phyloP scores from a whole-genome alignment of 106 monocot genomes.

The Vanilla planifolia region DNA sequence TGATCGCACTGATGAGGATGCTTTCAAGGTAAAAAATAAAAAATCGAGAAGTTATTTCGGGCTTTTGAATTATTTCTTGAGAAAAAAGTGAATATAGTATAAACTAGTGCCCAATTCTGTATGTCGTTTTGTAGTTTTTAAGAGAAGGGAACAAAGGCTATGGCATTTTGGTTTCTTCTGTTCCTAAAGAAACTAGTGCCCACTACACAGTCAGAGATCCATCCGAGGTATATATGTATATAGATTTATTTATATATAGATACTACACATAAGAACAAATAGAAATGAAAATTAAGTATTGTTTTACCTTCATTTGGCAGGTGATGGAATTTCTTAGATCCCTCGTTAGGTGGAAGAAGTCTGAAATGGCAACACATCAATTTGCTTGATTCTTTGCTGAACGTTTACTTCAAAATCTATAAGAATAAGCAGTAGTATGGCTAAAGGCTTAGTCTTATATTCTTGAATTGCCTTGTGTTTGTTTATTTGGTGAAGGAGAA shows the following conservation, averaged over 20 bases:
- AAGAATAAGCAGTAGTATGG: too few relatives aligned
- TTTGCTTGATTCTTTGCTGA: background rate
- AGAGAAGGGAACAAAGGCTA: slow-evolving; percentile 43
- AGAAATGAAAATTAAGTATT: too few relatives aligned
- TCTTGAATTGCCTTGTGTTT: too few relatives aligned
- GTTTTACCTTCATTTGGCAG: slow-evolving; percentile 21
- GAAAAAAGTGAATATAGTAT: too few relatives aligned
- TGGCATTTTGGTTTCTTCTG: slow-evolving; percentile 78
- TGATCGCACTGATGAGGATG: slow-evolving; percentile 87
- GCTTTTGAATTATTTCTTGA: background rate
- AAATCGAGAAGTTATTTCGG: too few relatives aligned
- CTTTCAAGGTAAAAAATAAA: slow-evolving; percentile 54
- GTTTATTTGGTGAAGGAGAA: too few relatives aligned
- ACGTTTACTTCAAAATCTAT: background rate
- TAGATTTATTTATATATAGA: background rate
- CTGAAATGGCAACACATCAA: slow-evolving; percentile 10
- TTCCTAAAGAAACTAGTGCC: slow-evolving; percentile 66
- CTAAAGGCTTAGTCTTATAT: too few relatives aligned
- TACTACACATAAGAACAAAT: background rate
- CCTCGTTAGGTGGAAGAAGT: slow-evolving; percentile 59
- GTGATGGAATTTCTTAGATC: slow-evolving; percentile 69
- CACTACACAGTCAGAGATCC: slow-evolving; percentile 73
- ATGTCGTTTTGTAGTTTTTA: slow-evolving; percentile 31
- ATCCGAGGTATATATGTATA: slow-evolving; percentile 41
- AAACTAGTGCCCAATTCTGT: too few relatives aligned